These are phyloP conservation scores for Rhodofomes roseus DNA, from an alignment of 1,284 basidiomycete species.

Conservation along the genomic window DNA sequence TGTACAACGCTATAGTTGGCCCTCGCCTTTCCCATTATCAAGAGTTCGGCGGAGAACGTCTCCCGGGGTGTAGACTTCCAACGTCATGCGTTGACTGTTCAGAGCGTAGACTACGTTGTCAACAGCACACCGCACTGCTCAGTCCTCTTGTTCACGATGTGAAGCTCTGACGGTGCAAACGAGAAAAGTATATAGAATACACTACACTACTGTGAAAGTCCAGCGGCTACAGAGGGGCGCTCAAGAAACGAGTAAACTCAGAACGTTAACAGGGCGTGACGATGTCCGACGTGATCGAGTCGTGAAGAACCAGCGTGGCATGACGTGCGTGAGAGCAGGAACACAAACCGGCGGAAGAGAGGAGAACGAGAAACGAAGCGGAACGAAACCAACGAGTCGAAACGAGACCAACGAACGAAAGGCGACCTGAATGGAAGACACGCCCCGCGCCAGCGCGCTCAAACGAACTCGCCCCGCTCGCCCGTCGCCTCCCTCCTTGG, in stretches of 20 bases:
- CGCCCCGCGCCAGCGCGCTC: neutral
- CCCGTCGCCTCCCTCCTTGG: neutral
- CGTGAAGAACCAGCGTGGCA: neutral
- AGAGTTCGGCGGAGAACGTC: no score
- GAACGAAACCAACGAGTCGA: neutral
- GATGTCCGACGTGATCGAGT: constrained; percentile 1
- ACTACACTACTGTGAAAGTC: neutral
- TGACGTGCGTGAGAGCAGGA: neutral
- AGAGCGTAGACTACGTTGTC: no score
- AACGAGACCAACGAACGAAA: neutral
- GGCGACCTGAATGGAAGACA: neutral
- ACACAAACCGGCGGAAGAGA: neutral
- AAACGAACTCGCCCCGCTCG: neutral
- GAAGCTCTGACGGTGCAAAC: neutral
- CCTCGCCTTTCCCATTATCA: neutral
- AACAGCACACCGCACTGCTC: no score
- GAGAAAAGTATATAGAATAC: neutral
- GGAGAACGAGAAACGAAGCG: neutral
- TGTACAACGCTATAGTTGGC: neutral
- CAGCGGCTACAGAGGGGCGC: neutral
- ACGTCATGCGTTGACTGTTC: no score
- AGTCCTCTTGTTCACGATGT: no score
- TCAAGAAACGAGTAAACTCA: neutral
- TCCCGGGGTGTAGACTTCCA: no score
- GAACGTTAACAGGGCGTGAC: no score